Conservation (phyloP, 2,329 filamentous ascomycete species). For the Coleophoma eucalyptorum region DNA sequence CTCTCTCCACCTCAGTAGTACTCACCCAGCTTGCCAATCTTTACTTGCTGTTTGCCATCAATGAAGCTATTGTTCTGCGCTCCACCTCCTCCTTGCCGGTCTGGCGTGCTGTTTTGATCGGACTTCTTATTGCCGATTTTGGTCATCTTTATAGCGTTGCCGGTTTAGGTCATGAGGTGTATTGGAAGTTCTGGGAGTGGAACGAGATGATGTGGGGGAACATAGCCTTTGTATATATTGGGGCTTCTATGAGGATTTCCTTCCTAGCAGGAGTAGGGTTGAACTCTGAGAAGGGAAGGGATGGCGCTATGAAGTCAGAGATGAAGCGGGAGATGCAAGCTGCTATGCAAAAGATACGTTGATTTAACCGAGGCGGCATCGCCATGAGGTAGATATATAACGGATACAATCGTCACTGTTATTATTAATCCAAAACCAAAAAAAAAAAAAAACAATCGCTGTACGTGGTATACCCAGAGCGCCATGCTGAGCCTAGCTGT, state of each 20-base stretch:
- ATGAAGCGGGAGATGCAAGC: conserved; percentile 5
- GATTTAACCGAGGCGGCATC: neutral
- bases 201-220: conserved; percentile 68
- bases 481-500: too few relatives aligned
- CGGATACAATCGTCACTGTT: too few relatives aligned
- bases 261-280: conserved; percentile 57
- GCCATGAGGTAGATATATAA: too few relatives aligned
- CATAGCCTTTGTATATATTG: conserved; percentile 66
- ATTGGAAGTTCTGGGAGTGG: conserved; percentile 53
- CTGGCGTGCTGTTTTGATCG: conserved; percentile 65
- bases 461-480: too few relatives aligned
- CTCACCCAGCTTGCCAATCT: conserved; percentile 75
- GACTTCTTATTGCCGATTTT: conserved; percentile 69
- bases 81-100: conserved; percentile 64
- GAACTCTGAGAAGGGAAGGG: conserved; percentile 15
- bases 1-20: conserved; percentile 60
- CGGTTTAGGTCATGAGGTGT: conserved; percentile 55
- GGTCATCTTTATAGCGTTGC: conserved; percentile 69
- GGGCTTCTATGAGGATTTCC: conserved; percentile 53
- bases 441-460: too few relatives aligned
- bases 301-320: conserved; percentile 8
- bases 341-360: neutral
- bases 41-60: conserved; percentile 73
- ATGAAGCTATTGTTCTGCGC: conserved; percentile 72
- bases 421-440: too few relatives aligned